Evolutionary conservation across 306 rosid genomes (phyloP), one percentile per base, ranked within the genome.

Genomic region (Dryas octopetala): DNA sequence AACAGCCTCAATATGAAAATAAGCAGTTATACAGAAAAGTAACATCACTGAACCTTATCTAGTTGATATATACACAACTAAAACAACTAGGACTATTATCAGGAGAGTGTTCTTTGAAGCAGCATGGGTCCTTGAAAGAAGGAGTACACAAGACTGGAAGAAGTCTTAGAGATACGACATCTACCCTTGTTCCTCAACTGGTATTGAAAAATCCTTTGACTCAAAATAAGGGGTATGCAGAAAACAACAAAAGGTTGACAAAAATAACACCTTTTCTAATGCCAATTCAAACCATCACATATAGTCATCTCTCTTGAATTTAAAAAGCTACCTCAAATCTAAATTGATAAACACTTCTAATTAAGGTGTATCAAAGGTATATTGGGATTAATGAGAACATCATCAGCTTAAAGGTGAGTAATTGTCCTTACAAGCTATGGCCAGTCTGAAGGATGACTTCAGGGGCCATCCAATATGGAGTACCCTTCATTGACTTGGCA

Each of bases 391-490:
- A 51, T 46, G 41, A 49, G 43, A 19, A 26, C 28, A 13, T 62
- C 43, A 57, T 57, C 74, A 47, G 67, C 26, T 55, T 32, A 72
- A 60, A 55, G 63, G 71, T 57, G 67, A 16, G 50, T 26, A 64
- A 53, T 32, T 32, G 43, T 47, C 64, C 98, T 91, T 83, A 94
- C 98, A 92, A 90, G 81, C 97, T 94, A 86, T 91, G 96, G 47
- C 98, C 98, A 66, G 96, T 94, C 83, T 94, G 97, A 65, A 91
- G 88, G 79, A 94, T 87, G 79, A 93, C 98, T 88, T 93, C 98
- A 6, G 98, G 98, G 52, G 98, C 94, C 98, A 93, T 93, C 98
- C 98, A 93, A 81, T 91, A 93, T 13, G 98, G 91, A 62, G 98
- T 93, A 64, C 98, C 98, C 92, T 94, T 94, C 89, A 94, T 89